These are phyloP conservation scores for Suhomyces xylopsoci DNA, from an alignment of 805 yeast genomes.

Conservation along the genomic window DNA sequence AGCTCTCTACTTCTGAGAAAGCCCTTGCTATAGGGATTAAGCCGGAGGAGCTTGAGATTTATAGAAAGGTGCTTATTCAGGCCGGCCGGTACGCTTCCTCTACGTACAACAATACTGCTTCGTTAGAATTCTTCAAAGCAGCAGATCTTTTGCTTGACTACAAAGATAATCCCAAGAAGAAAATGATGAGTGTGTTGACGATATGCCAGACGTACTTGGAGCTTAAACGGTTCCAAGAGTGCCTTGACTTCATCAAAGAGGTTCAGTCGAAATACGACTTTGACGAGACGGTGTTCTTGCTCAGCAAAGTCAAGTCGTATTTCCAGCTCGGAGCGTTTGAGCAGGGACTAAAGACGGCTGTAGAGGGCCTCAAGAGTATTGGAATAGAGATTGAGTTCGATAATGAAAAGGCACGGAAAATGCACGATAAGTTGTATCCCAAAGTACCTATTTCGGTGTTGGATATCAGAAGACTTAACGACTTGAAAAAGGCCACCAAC, in stretches of 20 bases:
- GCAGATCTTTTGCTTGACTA: conserved; percentile 26
- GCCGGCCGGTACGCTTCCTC: conserved; percentile 47
- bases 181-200: conserved; percentile 25
- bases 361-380: conserved; percentile 31
- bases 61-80: conserved; percentile 35
- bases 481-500: conserved; percentile 20
- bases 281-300: conserved; percentile 33
- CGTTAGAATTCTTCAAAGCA: conserved; percentile 38
- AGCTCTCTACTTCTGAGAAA: not conserved
- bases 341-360: conserved; percentile 34
- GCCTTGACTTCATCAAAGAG: conserved; percentile 33
- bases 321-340: conserved; percentile 24
- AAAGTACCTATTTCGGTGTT: conserved; percentile 38
- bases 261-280: conserved; percentile 28
- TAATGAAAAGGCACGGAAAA: conserved; percentile 19
- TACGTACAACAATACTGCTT: conserved; percentile 39
- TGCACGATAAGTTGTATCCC: conserved; percentile 18
- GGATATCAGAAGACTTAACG: conserved; percentile 33
- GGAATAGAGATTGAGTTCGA: conserved; percentile 33
- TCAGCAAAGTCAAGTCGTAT: conserved; percentile 37
- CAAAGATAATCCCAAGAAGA: conserved; percentile 15
- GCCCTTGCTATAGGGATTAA: not conserved
- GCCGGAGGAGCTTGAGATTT: conserved; percentile 33
- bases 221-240: conserved; percentile 29
- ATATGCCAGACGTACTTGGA: conserved; percentile 29